Conservation (phyloP, 495 filamentous ascomycete species). For the Neurospora sp. region DNA sequence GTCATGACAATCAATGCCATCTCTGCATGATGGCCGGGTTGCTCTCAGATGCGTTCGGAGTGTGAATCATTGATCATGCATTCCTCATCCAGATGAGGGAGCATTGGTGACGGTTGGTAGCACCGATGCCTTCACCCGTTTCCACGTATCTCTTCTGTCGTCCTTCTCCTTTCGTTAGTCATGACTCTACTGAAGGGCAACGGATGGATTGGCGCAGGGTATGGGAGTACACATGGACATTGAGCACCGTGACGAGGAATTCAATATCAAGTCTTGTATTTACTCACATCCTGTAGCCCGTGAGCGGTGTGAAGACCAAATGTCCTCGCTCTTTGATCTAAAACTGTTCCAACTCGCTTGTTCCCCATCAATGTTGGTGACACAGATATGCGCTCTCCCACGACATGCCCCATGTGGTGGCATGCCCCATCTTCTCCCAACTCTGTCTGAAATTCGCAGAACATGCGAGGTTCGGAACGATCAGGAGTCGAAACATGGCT, state of each 20-base stretch:
- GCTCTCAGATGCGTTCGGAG: background rate
- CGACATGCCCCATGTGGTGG: background rate
- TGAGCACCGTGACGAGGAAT: background rate
- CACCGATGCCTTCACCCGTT: background rate
- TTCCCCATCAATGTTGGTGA: background rate
- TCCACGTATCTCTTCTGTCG: background rate
- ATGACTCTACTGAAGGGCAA: background rate
- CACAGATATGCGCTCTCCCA: background rate
- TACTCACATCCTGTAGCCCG: background rate
- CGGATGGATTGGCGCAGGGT: background rate
- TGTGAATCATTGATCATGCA: background rate
- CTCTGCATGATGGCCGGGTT: background rate
- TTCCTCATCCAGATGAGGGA: background rate
- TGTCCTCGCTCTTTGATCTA: background rate
- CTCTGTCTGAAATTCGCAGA: background rate
- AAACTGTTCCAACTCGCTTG: background rate
- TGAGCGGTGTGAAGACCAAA: background rate
- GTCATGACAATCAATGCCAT: background rate
- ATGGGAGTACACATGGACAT: background rate
- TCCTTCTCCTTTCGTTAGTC: background rate
- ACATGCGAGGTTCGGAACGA: accelerated
- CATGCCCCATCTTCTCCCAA: background rate
- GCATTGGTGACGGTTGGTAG: background rate
- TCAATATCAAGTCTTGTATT: background rate
- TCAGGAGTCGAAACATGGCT: background rate